Conservation (phyloP, 495 filamentous ascomycete genomes). For the Tuber indicum region DNA sequence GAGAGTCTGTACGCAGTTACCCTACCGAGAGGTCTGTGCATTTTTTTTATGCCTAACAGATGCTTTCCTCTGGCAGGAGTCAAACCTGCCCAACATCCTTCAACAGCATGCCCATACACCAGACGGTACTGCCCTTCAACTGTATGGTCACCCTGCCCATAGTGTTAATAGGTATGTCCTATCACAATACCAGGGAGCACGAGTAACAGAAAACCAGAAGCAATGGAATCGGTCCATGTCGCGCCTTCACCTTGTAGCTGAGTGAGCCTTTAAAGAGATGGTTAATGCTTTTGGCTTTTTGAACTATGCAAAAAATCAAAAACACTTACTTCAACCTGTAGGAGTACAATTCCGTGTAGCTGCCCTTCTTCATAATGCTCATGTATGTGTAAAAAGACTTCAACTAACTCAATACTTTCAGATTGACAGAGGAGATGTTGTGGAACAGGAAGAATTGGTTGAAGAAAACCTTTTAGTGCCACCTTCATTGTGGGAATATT, state of each 20-base stretch:
- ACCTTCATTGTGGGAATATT: too few relatives aligned
- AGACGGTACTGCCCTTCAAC: too few relatives aligned
- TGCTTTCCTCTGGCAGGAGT: too few relatives aligned
- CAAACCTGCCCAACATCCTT: too few relatives aligned
- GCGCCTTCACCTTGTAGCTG: background rate
- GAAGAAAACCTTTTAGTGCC: too few relatives aligned
- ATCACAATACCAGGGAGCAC: background rate
- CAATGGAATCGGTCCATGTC: conserved; percentile 5
- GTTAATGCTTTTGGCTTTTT: background rate
- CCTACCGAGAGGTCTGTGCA: too few relatives aligned
- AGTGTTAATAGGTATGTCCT: background rate
- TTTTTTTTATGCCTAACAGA: too few relatives aligned
- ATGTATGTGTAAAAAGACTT: conserved; percentile 7
- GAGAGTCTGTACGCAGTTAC: too few relatives aligned
- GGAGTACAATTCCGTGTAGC: conserved; percentile 6
- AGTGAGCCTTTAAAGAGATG: conserved; percentile 13
- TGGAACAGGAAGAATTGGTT: too few relatives aligned
- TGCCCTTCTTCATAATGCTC: conserved; percentile 11
- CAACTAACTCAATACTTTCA: conserved; percentile 9
- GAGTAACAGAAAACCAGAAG: background rate
- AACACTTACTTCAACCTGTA: background rate
- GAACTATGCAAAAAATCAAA: conserved; percentile 1
- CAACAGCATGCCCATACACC: too few relatives aligned
- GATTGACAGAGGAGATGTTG: background rate
- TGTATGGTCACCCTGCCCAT: too few relatives aligned